A percentile compares a stretch with the other conserved stretches of the same genome.
These are phyloP conservation scores for Hevea brasiliensis DNA, from an alignment of 345 rosid genomes.

Conservation along the genomic window DNA sequence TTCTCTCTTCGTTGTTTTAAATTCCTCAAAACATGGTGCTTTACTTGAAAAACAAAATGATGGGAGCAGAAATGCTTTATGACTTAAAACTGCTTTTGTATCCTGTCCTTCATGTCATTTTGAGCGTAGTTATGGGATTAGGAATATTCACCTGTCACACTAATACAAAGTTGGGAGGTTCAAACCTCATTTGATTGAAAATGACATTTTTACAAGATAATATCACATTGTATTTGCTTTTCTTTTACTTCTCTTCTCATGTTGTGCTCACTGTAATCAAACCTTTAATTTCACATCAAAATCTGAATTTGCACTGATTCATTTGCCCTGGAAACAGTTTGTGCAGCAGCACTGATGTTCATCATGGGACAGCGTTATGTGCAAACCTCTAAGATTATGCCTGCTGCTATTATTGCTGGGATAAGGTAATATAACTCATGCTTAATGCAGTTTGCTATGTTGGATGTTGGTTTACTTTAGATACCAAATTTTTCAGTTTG, in stretches of 20 bases:
- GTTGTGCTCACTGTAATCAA: not conserved
- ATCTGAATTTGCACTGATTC: constrained; percentile 15
- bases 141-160: not conserved
- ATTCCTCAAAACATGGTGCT: not conserved
- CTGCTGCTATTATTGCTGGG: constrained; percentile 86
- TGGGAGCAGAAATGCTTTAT: not conserved
- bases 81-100: not conserved
- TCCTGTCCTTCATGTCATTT: not conserved
- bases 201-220: not conserved
- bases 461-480: not conserved
- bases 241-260: constrained; percentile 7
- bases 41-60: not conserved
- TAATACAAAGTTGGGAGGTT: not conserved
- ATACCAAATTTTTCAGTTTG: not conserved
- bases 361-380: constrained; percentile 88
- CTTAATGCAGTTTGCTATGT: not conserved
- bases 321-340: constrained; percentile 41
- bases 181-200: not conserved
- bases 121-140: not conserved
- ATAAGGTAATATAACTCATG: constrained; percentile 50
- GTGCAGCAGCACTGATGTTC: constrained; percentile 64
- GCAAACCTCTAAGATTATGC: constrained; percentile 88
- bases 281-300: not conserved
- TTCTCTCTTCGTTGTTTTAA: not conserved
- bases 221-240: not conserved